phyloP scores from a whole-genome alignment of 2,329 filamentous ascomycete genomes.

The Aspergillus proliferans region DNA sequence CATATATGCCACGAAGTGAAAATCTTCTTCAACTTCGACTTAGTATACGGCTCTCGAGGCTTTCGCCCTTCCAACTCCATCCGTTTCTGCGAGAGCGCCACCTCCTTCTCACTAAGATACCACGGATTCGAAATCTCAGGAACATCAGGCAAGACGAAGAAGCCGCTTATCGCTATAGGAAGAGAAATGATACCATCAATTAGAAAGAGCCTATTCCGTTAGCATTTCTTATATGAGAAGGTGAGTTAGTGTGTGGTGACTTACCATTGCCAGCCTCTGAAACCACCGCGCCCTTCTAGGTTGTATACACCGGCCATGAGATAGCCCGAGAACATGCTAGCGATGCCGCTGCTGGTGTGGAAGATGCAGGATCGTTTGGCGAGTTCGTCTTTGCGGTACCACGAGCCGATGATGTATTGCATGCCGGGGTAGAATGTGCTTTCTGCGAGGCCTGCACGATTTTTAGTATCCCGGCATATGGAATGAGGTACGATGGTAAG shows the following conservation, averaged over 20 bases:
- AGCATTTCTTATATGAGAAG: background rate
- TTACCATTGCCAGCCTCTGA: conserved; percentile 49
- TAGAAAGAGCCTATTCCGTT: conserved; percentile 41
- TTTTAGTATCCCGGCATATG: background rate
- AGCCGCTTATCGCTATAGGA: conserved; percentile 47
- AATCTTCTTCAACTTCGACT: conserved; percentile 53
- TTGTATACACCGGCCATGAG: conserved; percentile 50
- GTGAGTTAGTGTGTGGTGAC: background rate
- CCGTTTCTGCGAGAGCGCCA: conserved; percentile 42
- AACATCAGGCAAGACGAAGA: conserved; percentile 45
- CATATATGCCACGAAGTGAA: conserved; percentile 62
- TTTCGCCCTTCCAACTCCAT: conserved; percentile 48
- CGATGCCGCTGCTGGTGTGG: conserved; percentile 43
- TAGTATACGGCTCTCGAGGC: conserved; percentile 41
- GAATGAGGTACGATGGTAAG: background rate
- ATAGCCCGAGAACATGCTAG: conserved; percentile 44
- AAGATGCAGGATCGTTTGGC: conserved; percentile 50
- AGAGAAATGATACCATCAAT: conserved; percentile 51
- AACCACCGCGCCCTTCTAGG: conserved; percentile 44
- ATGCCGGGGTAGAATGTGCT: conserved; percentile 49
- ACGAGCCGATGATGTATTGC: conserved; percentile 48
- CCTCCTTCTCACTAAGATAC: conserved; percentile 43
- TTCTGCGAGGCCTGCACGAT: conserved; percentile 39
- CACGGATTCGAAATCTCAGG: conserved; percentile 47
- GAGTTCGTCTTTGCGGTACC: conserved; percentile 47